Conservation (phyloP, 2,329 filamentous ascomycete genomes). For the Mycosphaerella sp. region DNA sequence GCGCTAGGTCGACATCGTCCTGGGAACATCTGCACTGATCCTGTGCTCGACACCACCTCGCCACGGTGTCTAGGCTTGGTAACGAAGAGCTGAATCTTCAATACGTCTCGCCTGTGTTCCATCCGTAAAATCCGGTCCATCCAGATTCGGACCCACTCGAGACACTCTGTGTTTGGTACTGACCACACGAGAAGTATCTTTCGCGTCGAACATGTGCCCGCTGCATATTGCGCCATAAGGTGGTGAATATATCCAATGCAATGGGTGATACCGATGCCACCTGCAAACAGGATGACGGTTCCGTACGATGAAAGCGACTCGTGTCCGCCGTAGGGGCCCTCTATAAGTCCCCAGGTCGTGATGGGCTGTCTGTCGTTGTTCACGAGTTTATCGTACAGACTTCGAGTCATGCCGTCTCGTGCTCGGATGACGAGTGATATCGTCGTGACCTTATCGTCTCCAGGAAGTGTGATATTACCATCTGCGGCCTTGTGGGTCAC, state of each 20-base stretch:
- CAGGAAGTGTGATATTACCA: slow-evolving; percentile 22
- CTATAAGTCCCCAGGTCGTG: slow-evolving; percentile 59
- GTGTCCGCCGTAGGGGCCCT: slow-evolving; percentile 69
- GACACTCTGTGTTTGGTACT: slow-evolving; percentile 62
- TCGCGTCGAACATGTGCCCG: slow-evolving; percentile 63
- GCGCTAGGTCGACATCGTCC: slow-evolving; percentile 52
- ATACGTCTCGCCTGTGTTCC: slow-evolving; percentile 52
- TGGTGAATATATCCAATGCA: slow-evolving; percentile 69
- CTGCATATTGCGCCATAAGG: slow-evolving; percentile 60
- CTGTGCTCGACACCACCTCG: slow-evolving; percentile 51
- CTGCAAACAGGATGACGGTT: slow-evolving; percentile 71
- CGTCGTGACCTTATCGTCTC: slow-evolving; percentile 35
- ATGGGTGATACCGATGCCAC: slow-evolving; percentile 75
- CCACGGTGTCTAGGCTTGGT: slow-evolving; percentile 51
- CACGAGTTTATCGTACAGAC: slow-evolving; percentile 61
- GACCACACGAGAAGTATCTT: slow-evolving; percentile 72
- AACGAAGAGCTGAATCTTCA: slow-evolving; percentile 57
- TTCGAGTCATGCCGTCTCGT: slow-evolving; percentile 65
- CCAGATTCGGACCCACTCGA: slow-evolving; percentile 59
- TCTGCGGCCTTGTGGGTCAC: slow-evolving; percentile 14
- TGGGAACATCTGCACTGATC: slow-evolving; percentile 55
- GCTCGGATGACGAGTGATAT: slow-evolving; percentile 69
- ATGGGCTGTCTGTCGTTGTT: slow-evolving; percentile 56
- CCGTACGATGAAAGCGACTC: slow-evolving; percentile 69
- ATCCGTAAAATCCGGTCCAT: slow-evolving; percentile 60